These are phyloP conservation scores for Lithospermum erythrorhizon DNA, from an alignment of 257 asterid genomes.

Conservation along the genomic window DNA sequence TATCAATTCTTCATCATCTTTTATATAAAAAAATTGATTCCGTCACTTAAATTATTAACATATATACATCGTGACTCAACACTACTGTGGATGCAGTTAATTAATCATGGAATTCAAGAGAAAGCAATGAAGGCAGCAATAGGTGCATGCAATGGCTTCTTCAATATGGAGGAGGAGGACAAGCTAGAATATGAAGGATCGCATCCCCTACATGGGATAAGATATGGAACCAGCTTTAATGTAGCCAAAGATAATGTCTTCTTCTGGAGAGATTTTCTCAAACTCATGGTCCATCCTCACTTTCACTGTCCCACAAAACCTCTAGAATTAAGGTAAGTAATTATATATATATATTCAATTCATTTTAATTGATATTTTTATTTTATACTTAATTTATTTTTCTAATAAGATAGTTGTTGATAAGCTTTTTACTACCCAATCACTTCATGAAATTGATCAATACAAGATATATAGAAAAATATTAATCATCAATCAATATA, in stretches of 20 bases:
- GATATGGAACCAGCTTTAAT: slow-evolving; percentile 76
- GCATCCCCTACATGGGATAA: slow-evolving; percentile 48
- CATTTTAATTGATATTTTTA: too few relatives aligned
- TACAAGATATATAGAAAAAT: too few relatives aligned
- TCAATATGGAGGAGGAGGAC: slow-evolving; percentile 50
- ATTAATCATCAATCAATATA: too few relatives aligned
- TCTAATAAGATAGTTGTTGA: too few relatives aligned
- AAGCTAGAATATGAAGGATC: slow-evolving; percentile 40
- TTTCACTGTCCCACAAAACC: slow-evolving; percentile 55
- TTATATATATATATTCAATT: too few relatives aligned
- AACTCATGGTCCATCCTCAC: slow-evolving; percentile 58
- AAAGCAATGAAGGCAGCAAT: slow-evolving; percentile 27
- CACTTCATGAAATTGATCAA: too few relatives aligned
- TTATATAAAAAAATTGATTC: too few relatives aligned
- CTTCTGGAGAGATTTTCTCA: slow-evolving; percentile 77
- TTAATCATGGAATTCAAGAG: slow-evolving; percentile 68
- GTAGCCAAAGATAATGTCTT: slow-evolving; percentile 28
- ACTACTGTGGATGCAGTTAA: slow-evolving; percentile 23
- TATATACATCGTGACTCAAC: too few relatives aligned
- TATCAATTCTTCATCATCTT: too few relatives aligned
- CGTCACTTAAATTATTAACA: too few relatives aligned
- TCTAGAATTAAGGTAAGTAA: slow-evolving; percentile 34
- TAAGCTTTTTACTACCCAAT: too few relatives aligned
- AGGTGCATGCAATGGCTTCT: slow-evolving; percentile 37
- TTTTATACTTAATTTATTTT: too few relatives aligned